Evolutionary conservation across 306 rosid species (phyloP).

Genomic region (Quercus berberidifolia): DNA sequence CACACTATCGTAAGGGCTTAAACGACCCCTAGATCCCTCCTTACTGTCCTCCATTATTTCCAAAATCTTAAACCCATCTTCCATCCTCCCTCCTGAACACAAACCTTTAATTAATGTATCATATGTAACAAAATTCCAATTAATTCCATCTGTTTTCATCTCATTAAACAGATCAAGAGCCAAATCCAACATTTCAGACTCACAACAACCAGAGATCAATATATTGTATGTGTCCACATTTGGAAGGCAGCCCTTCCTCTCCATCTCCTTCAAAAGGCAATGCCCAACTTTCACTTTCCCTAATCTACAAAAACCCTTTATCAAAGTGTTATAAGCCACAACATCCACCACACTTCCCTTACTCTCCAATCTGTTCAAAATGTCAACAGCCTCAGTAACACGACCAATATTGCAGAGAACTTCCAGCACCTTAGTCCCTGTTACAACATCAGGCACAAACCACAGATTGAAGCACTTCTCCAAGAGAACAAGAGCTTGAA

Average conservation of each 20-base stretch:
- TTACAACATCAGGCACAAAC: too few species aligned
- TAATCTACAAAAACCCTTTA: slow-evolving; percentile 54
- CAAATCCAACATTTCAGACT: slow-evolving; percentile 45
- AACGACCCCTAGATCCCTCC: slow-evolving; percentile 44
- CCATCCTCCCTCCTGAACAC: slow-evolving; percentile 54
- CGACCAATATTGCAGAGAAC: too few species aligned
- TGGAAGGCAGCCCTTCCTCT: slow-evolving; percentile 66
- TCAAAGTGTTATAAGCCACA: slow-evolving; percentile 73
- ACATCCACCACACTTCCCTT: slow-evolving; percentile 33
- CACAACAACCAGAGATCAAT: slow-evolving; percentile 53
- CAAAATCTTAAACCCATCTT: slow-evolving; percentile 57
- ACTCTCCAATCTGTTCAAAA: too few species aligned
- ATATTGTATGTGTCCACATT: slow-evolving; percentile 62
- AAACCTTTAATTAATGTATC: slow-evolving; percentile 58
- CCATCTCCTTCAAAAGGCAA: slow-evolving; percentile 68
- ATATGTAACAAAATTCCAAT: slow-evolving; percentile 49
- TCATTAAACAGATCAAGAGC: slow-evolving; percentile 71
- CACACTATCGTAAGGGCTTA: slow-evolving; percentile 69
- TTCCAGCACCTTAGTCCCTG: too few species aligned
- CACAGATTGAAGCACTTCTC: too few species aligned
- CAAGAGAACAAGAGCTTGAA: too few species aligned
- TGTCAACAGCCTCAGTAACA: too few species aligned
- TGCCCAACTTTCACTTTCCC: slow-evolving; percentile 62
- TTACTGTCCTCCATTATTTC: slow-evolving; percentile 70
- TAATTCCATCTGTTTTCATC: slow-evolving; percentile 68